Base-by-base conservation (phyloP, 1,284 basidiomycete species). In the Exobasidium cylindrosporum region DNA sequence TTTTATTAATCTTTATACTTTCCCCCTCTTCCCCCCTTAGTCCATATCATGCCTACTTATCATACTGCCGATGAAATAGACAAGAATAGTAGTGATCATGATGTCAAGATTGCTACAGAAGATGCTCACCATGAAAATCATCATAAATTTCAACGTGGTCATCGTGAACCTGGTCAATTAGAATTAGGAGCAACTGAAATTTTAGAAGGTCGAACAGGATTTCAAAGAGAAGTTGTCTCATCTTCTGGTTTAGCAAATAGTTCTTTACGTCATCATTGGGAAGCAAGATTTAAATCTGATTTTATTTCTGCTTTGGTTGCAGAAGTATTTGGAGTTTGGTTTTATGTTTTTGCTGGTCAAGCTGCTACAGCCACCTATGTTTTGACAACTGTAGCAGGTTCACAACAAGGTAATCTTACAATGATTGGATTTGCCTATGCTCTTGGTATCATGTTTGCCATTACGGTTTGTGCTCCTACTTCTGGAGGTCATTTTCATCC, bases 161-260 rank as follows among this genome's bases (percentile, higher is more conserved):
- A 31, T 31, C 53, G 58, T 32, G 28, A 23, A 13, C 53, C 29
- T 13, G 54, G 53, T 29, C 6, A 56, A 28, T 43, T 56, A 60
- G 83, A 73, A 90, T 89, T 49, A 88, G 70, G 70, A 60, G 61
- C 70, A 31, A 70, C 69, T 55, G 70, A 73, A 32, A 67, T 70
- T 54, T 64, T 68, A 28, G 65, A 69, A 46, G 69, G 69, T 6
- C 64, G 69, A 10, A 60, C 35, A 44, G 70, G 69, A 47, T 64
- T 62, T 2, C 58, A 62, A 21, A 64, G 68, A 1, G 47, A 60
- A 23, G 70, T 72, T 0, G 68, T 55, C n/a, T 7, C 49, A 21
- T 57, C 58, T 23, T 28, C 21, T 10, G 58, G 53, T 32, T 43
- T 60, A 14, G 54, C 52, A 32, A 21, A 57, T 26, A 29, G 47